These are phyloP conservation scores for Cryptococcus hybrid DNA, from an alignment of 1,284 basidiomycete species.

Conservation along the genomic window DNA sequence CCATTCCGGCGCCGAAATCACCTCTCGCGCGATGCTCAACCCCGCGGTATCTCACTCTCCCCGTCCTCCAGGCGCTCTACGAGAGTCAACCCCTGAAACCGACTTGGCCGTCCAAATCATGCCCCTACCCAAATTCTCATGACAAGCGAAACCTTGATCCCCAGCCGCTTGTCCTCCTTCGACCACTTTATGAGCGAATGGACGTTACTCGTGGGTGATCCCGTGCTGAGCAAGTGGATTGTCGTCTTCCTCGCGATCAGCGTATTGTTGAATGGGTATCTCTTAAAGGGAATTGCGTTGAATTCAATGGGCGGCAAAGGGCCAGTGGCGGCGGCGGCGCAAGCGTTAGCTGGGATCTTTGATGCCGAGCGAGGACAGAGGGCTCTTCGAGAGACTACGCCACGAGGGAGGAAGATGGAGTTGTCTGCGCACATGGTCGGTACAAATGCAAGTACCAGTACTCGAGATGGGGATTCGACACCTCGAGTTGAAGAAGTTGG, in stretches of 20 bases:
- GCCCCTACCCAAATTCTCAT: slow-evolving; percentile 64
- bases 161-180: slow-evolving; percentile 55
- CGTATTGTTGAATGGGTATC: slow-evolving; percentile 88
- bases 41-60: slow-evolving; percentile 57
- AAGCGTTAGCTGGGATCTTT: slow-evolving; percentile 50
- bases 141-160: slow-evolving; percentile 26
- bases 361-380: slow-evolving; percentile 33
- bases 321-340: slow-evolving; percentile 52
- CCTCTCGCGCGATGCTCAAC: slow-evolving; percentile 36
- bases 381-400: slow-evolving; percentile 24
- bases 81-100: slow-evolving; percentile 51
- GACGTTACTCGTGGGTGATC: slow-evolving; percentile 93
- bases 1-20: slow-evolving; percentile 34
- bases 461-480: slow-evolving; percentile 30
- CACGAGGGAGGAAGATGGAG: slow-evolving; percentile 10
- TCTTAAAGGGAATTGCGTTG: slow-evolving; percentile 70
- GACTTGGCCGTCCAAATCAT: slow-evolving; percentile 68
- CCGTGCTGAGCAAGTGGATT: slow-evolving; percentile 94
- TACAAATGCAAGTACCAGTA: slow-evolving; percentile 4
- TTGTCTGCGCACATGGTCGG: slow-evolving; percentile 3
- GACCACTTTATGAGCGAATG: slow-evolving; percentile 92
- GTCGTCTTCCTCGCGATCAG: slow-evolving; percentile 82
- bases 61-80: slow-evolving; percentile 62
- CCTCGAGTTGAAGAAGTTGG: slow-evolving; percentile 18
- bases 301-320: slow-evolving; percentile 50